Conservation (phyloP, 1,284 basidiomycete species). For the Grifola frondosa region DNA sequence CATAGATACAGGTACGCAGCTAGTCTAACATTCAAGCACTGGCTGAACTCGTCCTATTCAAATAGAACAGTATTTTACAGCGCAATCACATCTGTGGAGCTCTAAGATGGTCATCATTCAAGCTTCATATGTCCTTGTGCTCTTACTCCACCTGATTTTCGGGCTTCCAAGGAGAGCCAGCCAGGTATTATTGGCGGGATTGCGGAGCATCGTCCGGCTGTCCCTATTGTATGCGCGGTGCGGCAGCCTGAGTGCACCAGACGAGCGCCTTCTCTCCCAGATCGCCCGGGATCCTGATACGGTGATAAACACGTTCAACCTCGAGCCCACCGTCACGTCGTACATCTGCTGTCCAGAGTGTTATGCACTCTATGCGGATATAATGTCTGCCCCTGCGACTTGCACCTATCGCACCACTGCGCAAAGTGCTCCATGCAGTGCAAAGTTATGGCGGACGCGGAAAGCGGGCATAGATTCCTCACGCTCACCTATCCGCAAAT, state of each 20-base stretch:
- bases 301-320: constrained; percentile 7
- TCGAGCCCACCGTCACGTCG: constrained; percentile 5
- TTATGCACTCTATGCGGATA: constrained; percentile 9
- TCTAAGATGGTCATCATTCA: neutral
- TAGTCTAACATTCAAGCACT: too few relatives aligned
- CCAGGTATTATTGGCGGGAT: neutral
- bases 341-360: constrained; percentile 17
- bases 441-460: constrained; percentile 1
- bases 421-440: constrained; percentile 9
- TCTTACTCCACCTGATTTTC: neutral
- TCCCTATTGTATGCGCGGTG: neutral
- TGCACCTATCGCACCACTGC: too few relatives aligned
- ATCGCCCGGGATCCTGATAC: too few relatives aligned
- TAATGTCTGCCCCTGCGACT: too few relatives aligned
- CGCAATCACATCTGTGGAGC: neutral
- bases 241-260: neutral
- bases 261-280: neutral
- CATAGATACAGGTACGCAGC: too few relatives aligned
- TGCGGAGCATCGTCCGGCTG: neutral
- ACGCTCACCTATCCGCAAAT: constrained; percentile 7
- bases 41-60: too few relatives aligned
- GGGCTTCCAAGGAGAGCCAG: neutral
- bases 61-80: neutral
- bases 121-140: neutral
- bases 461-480: neutral